Percentiles rank a stretch among this genome's conserved stretches.
Evolutionary conservation across 2,329 filamentous ascomycete genomes (phyloP).

Genomic region (Domatiomyces catenatus): DNA sequence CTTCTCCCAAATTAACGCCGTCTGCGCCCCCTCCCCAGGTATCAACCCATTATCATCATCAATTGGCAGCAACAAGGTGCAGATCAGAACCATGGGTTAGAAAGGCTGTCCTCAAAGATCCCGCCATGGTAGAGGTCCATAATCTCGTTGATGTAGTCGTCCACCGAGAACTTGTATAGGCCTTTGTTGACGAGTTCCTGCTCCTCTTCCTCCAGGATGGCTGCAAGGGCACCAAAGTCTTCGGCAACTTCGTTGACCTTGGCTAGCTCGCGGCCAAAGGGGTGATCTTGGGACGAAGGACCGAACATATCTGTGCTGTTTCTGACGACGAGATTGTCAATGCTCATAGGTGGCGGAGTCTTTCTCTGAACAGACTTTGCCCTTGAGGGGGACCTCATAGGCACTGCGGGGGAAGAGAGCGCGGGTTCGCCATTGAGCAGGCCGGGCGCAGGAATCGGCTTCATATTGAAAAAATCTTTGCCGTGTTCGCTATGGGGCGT

Average conservation of each 20-base stretch:
- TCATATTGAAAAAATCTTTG: conserved; percentile 43
- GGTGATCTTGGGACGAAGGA: conserved; percentile 37
- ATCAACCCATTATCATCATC: neutral
- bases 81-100: conserved; percentile 27
- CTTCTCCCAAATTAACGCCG: neutral
- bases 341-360: conserved; percentile 26
- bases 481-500: conserved; percentile 41
- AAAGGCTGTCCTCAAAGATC: conserved; percentile 39
- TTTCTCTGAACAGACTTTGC: conserved; percentile 47
- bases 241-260: conserved; percentile 88
- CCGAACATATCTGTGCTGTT: conserved; percentile 25
- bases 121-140: conserved; percentile 45
- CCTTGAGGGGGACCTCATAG: conserved; percentile 60
- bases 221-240: conserved; percentile 52
- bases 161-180: conserved; percentile 56
- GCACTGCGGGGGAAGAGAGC: conserved; percentile 50
- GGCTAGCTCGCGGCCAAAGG: conserved; percentile 78
- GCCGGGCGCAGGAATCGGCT: conserved; percentile 51
- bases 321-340: conserved; percentile 21
- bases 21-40: neutral
- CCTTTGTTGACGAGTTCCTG: conserved; percentile 53
- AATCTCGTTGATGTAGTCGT: conserved; percentile 75
- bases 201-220: conserved; percentile 53
- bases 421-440: conserved; percentile 33
- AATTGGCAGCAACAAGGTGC: neutral